Conservation (phyloP, 495 filamentous ascomycete genomes). For the Friedmanniomyces simplex region DNA sequence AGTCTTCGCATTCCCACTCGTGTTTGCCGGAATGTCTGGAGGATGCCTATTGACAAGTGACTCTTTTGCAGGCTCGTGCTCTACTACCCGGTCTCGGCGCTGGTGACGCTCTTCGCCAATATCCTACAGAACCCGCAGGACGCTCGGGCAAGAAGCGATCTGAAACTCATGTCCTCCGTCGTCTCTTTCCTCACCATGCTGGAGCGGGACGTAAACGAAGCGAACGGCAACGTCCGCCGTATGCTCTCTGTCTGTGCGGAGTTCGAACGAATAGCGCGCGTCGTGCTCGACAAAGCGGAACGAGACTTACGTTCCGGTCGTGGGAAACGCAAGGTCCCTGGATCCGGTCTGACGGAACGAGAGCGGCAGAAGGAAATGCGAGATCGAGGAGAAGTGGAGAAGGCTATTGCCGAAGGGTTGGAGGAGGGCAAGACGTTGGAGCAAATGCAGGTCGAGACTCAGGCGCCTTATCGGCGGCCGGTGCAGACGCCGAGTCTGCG, state of each 20-base stretch:
- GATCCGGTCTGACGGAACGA: conserved; percentile 37
- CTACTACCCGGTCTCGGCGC: conserved; percentile 91
- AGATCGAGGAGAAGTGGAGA: conserved; percentile 4
- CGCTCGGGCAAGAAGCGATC: conserved; percentile 72
- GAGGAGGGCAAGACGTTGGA: conserved; percentile 18
- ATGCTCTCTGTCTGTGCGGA: conserved; percentile 91
- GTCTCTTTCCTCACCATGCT: conserved; percentile 80
- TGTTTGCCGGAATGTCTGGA: not conserved
- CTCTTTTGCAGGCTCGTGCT: conserved; percentile 63
- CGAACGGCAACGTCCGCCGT: conserved; percentile 75
- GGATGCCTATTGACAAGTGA: not conserved
- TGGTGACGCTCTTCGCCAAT: conserved; percentile 93
- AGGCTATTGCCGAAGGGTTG: conserved; percentile 3
- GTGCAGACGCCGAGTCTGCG: conserved; percentile 17
- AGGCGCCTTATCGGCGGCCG: conserved; percentile 14
- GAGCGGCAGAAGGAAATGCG: conserved; percentile 21
- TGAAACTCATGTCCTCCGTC: conserved; percentile 83
- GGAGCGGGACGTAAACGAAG: conserved; percentile 63
- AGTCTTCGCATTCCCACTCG: conserved; percentile 27
- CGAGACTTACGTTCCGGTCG: conserved; percentile 57
- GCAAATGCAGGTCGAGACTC: conserved; percentile 21
- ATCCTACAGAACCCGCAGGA: conserved; percentile 94
- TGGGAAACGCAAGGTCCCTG: conserved; percentile 64
- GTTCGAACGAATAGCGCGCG: conserved; percentile 87
- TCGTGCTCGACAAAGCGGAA: conserved; percentile 84